A percentile compares a stretch with the other conserved stretches of the same genome.
Conservation (phyloP, 2,329 filamentous ascomycete genomes). For the Apiospora sp. region DNA sequence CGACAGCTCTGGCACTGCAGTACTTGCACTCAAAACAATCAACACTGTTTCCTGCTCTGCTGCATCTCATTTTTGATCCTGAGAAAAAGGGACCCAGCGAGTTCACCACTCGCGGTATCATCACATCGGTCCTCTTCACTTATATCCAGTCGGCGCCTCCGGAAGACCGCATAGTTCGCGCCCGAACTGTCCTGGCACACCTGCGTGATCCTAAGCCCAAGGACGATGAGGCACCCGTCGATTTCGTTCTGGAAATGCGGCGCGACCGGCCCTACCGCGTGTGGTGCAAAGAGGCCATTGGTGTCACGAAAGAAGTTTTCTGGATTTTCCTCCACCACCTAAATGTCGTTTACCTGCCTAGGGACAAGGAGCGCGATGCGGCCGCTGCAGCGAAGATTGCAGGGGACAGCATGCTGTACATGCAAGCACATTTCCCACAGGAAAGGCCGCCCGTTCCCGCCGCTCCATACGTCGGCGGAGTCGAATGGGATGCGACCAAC, state of each 20-base stretch:
- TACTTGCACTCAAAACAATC: constrained; percentile 82
- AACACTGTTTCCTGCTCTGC: constrained; percentile 83
- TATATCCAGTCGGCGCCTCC: constrained; percentile 77
- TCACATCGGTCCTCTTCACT: constrained; percentile 88
- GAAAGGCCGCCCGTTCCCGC: constrained; percentile 90
- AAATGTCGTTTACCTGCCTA: constrained; percentile 79
- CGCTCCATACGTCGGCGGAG: constrained; percentile 93
- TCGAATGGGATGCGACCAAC: constrained; percentile 98
- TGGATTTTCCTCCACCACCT: constrained; percentile 98
- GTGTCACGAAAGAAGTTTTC: constrained; percentile 97
- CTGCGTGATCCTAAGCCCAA: constrained; percentile 80
- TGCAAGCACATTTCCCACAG: constrained; percentile 78
- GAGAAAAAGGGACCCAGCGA: constrained; percentile 98
- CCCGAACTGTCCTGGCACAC: constrained; percentile 78
- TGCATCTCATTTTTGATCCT: constrained; percentile 94
- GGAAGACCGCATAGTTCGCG: constrained; percentile 71
- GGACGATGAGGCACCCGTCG: constrained; percentile 78
- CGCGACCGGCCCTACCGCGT: constrained; percentile 87
- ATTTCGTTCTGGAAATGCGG: constrained; percentile 90
- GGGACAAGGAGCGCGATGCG: constrained; percentile 47
- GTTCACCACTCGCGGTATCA: constrained; percentile 90
- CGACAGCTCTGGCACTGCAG: constrained; percentile 84
- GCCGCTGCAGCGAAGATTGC: constrained; percentile 37
- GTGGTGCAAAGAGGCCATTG: constrained; percentile 92
- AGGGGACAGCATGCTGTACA: constrained; percentile 63